Evolutionary conservation across 345 rosid genomes (phyloP).

Genomic region (Crucihimalaya himalaica): DNA sequence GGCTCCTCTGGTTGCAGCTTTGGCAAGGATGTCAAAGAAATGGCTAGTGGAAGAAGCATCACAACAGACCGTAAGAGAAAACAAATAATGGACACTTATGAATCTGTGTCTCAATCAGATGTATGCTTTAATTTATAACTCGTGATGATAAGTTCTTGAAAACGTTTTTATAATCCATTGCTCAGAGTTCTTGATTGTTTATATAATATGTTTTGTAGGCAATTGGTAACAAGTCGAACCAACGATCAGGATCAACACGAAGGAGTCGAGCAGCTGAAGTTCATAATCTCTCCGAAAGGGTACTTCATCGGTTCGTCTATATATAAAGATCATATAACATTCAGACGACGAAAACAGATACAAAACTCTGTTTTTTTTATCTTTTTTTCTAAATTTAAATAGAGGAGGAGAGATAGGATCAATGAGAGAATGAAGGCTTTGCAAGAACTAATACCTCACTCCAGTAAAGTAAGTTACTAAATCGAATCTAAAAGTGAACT

Average conservation of each 20-base stretch:
- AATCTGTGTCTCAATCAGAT: conserved; percentile 63
- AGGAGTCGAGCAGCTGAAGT: conserved; percentile 70
- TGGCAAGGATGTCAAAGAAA: conserved; percentile 49
- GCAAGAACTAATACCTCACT: conserved; percentile 90
- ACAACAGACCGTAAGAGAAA: conserved; percentile 56
- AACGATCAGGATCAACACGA: conserved; percentile 50
- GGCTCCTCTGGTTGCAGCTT: conserved; percentile 73
- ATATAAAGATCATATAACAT: neutral
- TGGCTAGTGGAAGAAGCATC: conserved; percentile 35
- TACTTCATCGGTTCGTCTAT: conserved; percentile 36
- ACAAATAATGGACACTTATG: conserved; percentile 48
- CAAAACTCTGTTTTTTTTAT: conserved; percentile 19
- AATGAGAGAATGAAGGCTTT: conserved; percentile 86
- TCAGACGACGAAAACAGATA: conserved; percentile 1
- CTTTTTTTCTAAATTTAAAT: neutral
- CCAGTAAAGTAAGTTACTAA: conserved; percentile 66
- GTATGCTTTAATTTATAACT: conserved; percentile 36
- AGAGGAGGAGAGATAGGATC: conserved; percentile 90
- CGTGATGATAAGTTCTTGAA: conserved; percentile 15
- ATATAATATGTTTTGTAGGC: conserved; percentile 41
- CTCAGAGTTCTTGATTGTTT: conserved; percentile 8
- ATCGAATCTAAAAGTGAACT: neutral
- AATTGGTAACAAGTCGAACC: conserved; percentile 46
- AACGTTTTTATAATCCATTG: neutral
- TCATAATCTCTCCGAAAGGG: conserved; percentile 79